A percentile compares a stretch with the other conserved stretches of the same genome.
These are phyloP conservation scores for Neohortaea acidophila DNA, from an alignment of 495 filamentous ascomycete species.

Conservation along the genomic window DNA sequence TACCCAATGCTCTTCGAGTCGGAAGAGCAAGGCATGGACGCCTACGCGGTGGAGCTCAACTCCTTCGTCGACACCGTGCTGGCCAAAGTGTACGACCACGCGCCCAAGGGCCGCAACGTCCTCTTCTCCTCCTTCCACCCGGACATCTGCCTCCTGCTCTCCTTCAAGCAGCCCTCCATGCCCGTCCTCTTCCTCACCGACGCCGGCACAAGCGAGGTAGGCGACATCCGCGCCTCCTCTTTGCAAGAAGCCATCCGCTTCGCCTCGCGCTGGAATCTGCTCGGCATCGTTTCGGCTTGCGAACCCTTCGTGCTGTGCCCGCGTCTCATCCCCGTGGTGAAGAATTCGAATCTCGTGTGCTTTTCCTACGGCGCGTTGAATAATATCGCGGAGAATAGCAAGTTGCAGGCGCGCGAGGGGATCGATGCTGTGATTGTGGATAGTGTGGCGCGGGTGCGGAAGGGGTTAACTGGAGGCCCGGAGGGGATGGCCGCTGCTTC, in stretches of 20 bases:
- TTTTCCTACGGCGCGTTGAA: slow-evolving; percentile 87
- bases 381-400: slow-evolving; percentile 69
- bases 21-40: slow-evolving; percentile 93
- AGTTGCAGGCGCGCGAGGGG: slow-evolving; percentile 83
- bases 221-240: slow-evolving; percentile 81
- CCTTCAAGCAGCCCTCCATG: slow-evolving; percentile 91
- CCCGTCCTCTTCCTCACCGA: slow-evolving; percentile 92
- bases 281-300: slow-evolving; percentile 74
- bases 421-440: slow-evolving; percentile 97
- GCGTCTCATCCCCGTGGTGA: slow-evolving; percentile 86
- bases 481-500: no score
- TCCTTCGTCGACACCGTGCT: slow-evolving; percentile 92
- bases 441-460: slow-evolving; percentile 67
- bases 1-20: slow-evolving; percentile 95
- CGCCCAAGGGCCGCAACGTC: slow-evolving; percentile 60
- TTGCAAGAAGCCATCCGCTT: slow-evolving; percentile 93
- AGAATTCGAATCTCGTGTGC: slow-evolving; percentile 84
- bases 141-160: slow-evolving; percentile 82
- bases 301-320: slow-evolving; percentile 78
- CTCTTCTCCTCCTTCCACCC: slow-evolving; percentile 96
- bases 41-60: slow-evolving; percentile 91
- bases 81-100: slow-evolving; percentile 65
- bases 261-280: slow-evolving; percentile 81
- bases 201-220: slow-evolving; percentile 56
- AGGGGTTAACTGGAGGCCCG: slow-evolving; percentile 59